A percentile compares a stretch with the other conserved stretches of the same genome.
These are phyloP conservation scores for Penicillium samsonianum DNA, from an alignment of 495 filamentous ascomycete genomes.

Conservation along the genomic window DNA sequence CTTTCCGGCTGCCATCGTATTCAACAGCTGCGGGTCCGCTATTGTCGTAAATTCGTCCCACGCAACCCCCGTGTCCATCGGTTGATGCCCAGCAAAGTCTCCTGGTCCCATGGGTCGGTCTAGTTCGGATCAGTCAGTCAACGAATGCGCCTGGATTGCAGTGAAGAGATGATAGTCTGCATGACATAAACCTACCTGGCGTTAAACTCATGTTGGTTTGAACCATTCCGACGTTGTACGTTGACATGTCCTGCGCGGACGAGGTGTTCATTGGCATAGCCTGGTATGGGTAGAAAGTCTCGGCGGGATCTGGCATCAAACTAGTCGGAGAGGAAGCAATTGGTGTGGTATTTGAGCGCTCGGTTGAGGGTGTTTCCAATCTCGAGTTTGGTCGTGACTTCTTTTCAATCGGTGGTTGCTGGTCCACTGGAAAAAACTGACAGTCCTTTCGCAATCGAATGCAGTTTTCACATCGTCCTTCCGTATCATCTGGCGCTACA, in stretches of 20 bases:
- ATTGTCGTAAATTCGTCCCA: conserved; percentile 49
- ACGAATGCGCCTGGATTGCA: not conserved
- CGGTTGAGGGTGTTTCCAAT: conserved; percentile 43
- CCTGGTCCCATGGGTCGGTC: conserved; percentile 33
- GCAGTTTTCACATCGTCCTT: conserved; percentile 91
- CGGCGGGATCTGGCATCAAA: conserved; percentile 34
- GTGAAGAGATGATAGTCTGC: not conserved
- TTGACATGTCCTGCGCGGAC: conserved; percentile 40
- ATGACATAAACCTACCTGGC: conserved; percentile 35
- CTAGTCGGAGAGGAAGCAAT: conserved; percentile 42
- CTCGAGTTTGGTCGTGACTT: conserved; percentile 50
- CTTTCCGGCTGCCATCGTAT: conserved; percentile 38
- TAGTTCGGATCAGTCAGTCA: conserved; percentile 10
- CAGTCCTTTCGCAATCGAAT: conserved; percentile 96
- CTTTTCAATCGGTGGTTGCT: conserved; percentile 65
- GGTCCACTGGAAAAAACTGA: conserved; percentile 90
- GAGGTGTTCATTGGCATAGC: conserved; percentile 38
- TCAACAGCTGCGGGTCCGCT: conserved; percentile 41
- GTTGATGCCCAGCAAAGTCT: conserved; percentile 33
- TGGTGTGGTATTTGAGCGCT: conserved; percentile 46
- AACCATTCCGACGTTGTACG: conserved; percentile 35
- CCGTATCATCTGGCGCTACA: conserved; percentile 70
- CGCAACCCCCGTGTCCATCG: conserved; percentile 40
- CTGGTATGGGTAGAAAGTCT: conserved; percentile 46
- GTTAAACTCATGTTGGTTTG: conserved; percentile 38